Base-by-base conservation (phyloP, 2,329 filamentous ascomycete genomes). In the Arachnopeziza araneosa region DNA sequence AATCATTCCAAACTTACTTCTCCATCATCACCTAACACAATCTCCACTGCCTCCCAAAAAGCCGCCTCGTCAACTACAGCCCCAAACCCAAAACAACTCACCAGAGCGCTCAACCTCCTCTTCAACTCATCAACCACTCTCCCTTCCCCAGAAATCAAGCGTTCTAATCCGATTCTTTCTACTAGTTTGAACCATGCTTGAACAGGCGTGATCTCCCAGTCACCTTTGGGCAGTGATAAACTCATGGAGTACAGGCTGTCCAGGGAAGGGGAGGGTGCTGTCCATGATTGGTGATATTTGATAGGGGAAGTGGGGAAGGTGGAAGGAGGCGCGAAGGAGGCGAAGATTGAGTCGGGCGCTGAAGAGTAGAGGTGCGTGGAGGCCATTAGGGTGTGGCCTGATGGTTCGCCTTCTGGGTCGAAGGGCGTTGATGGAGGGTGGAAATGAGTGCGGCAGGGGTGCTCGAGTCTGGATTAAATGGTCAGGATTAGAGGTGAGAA, bases 171-270 rank as follows among this genome's bases (percentile, higher is more conserved):
- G 57, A 66, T 67, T 19, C 58, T 55, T 9, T 62, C 59, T 7
- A 60, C 58, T 1, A 71, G 51, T 48, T 64, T 23, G 24, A 71
- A 71, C 69, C 69, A 71, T 7, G 67, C 69, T 55, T 71, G 69
- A n/a, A 71, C 69, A 21, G 69, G 69, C 26, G 69, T 71, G 4
- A 71, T 67, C 49, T 71, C 69, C 55, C 61, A 67, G 36, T 71
- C 65, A 0, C 51, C 56, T 54, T 64, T 68, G 0, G 66, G 64
- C 1, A 71, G 59, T 56, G 12, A 60, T 57, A 65, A 71, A 67
- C 3, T 54, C 63, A 24, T 64, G 54, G 8, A 70, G 58, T 44
- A 12, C 36, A 44, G 36, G 36, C 19, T 62, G 60, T 19, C 59
- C 48, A 4, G 67, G 32, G 62, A 48, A 1, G 24, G 52, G 21